Evolutionary conservation across 495 filamentous ascomycete species (phyloP).

Genomic region (Daldinia bambusicola): DNA sequence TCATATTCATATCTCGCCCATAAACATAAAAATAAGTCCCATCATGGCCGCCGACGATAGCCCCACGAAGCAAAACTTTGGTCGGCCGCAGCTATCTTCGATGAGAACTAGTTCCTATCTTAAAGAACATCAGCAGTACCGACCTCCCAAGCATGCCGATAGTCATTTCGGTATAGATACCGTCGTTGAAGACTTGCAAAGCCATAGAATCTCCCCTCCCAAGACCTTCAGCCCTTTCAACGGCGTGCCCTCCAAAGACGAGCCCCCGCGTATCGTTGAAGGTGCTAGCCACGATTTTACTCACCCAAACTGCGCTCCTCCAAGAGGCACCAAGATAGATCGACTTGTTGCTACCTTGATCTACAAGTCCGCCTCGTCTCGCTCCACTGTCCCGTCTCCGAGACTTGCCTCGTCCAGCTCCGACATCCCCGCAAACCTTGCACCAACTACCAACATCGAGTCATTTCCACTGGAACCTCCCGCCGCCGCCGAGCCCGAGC

Average conservation of each 20-base stretch:
- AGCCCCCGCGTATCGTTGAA: constrained; percentile 65
- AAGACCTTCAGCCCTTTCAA: constrained; percentile 58
- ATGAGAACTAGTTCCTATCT: constrained; percentile 77
- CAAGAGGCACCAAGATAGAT: constrained; percentile 53
- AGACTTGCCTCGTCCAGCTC: constrained; percentile 49
- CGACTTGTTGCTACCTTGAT: constrained; percentile 73
- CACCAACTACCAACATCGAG: constrained; percentile 73
- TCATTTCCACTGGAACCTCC: constrained; percentile 78
- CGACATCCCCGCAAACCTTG: constrained; percentile 62
- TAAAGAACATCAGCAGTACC: constrained; percentile 79
- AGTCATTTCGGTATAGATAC: constrained; percentile 64
- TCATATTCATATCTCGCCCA: neutral
- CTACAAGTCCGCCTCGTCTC: constrained; percentile 65
- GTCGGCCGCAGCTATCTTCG: constrained; percentile 58
- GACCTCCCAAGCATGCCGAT: constrained; percentile 65
- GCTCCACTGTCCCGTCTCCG: constrained; percentile 51
- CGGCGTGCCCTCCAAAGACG: constrained; percentile 61
- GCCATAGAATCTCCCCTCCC: constrained; percentile 48
- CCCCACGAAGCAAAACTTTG: constrained; percentile 43
- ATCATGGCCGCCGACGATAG: constrained; percentile 53
- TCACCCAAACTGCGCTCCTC: constrained; percentile 65
- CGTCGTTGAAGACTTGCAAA: constrained; percentile 61
- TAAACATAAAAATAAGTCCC: neutral
- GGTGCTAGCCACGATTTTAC: constrained; percentile 66
- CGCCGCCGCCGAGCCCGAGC: constrained; percentile 65